These are phyloP conservation scores for Paramecium primaurelia DNA, from an alignment of 73 alveolate species.

Conservation along the genomic window DNA sequence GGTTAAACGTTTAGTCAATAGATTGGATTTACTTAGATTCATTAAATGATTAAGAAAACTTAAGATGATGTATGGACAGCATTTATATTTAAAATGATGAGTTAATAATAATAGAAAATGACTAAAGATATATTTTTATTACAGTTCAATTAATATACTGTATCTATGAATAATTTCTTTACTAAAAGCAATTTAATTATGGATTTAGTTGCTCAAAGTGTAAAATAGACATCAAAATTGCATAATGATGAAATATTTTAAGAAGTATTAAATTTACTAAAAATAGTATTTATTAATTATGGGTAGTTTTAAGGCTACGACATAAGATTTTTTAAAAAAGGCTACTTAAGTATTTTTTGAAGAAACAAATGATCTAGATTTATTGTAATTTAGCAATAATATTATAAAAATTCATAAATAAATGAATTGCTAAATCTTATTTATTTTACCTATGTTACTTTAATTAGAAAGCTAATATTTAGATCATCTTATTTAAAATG, in stretches of 20 bases:
- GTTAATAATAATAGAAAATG: not conserved
- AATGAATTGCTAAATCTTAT: not conserved
- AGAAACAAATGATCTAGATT: not conserved
- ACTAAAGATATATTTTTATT: not conserved
- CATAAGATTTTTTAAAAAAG: slow-evolving; percentile 11
- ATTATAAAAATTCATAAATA: not conserved
- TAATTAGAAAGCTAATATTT: not conserved
- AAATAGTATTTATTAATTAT: not conserved
- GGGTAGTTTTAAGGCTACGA: slow-evolving; percentile 44
- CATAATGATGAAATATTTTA: slow-evolving; percentile 34
- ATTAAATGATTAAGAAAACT: not conserved
- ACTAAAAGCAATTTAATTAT: not conserved
- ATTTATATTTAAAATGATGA: not conserved
- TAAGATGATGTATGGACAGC: slow-evolving; percentile 23
- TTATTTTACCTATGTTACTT: not conserved
- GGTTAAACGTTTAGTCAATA: slow-evolving; percentile 2
- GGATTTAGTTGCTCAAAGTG: slow-evolving; percentile 15
- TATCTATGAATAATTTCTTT: not conserved
- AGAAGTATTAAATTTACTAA: not conserved
- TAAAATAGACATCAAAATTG: not conserved
- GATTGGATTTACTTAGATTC: not conserved
- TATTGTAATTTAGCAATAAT: not conserved
- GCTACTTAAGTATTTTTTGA: slow-evolving; percentile 21
- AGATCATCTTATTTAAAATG: not conserved
- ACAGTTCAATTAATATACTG: not conserved